Evolutionary conservation across 2,329 filamentous ascomycete species (phyloP).

Genomic region (Didymella pomorum): DNA sequence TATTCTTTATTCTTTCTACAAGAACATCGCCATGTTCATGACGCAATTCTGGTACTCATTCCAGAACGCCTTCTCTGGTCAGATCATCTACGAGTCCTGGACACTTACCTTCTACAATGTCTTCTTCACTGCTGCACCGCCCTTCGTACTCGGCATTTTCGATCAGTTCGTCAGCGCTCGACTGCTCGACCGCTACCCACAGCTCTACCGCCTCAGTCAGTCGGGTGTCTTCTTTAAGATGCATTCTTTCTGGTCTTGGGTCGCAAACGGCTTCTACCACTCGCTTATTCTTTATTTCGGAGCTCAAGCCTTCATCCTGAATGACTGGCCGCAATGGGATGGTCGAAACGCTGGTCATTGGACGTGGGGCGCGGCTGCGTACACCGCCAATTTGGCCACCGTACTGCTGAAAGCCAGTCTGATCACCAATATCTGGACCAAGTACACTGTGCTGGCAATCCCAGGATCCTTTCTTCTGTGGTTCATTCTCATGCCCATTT

Average conservation of each 20-base stretch:
- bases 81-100: constrained; percentile 99
- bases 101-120: constrained; percentile 99
- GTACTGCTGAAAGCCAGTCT: constrained; percentile 94
- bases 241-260: constrained; percentile 92
- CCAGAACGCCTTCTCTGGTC: constrained; percentile 96
- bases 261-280: constrained; percentile 94
- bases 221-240: constrained; percentile 92
- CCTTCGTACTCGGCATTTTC: constrained; percentile 92
- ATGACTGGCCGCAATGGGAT: constrained; percentile 79
- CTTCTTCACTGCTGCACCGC: constrained; percentile 93
- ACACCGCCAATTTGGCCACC: constrained; percentile 91
- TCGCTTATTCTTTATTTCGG: constrained; percentile 92
- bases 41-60: constrained; percentile 99
- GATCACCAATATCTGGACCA: constrained; percentile 98
- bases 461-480: constrained; percentile 92
- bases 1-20: constrained; percentile 98
- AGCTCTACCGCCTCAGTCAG: constrained; percentile 92
- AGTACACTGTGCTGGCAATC: constrained; percentile 95
- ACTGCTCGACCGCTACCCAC: constrained; percentile 91
- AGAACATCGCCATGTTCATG: constrained; percentile 98
- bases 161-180: constrained; percentile 97
- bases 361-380: constrained; percentile 97
- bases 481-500: constrained; percentile 88
- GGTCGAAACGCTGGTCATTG: constrained; percentile 90
- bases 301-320: constrained; percentile 79